Evolutionary conservation across 371 early-diverging fungal species (phyloP), one percentile per base, ranked within the genome.

Genomic region (Lichtheimia corymbifera): DNA sequence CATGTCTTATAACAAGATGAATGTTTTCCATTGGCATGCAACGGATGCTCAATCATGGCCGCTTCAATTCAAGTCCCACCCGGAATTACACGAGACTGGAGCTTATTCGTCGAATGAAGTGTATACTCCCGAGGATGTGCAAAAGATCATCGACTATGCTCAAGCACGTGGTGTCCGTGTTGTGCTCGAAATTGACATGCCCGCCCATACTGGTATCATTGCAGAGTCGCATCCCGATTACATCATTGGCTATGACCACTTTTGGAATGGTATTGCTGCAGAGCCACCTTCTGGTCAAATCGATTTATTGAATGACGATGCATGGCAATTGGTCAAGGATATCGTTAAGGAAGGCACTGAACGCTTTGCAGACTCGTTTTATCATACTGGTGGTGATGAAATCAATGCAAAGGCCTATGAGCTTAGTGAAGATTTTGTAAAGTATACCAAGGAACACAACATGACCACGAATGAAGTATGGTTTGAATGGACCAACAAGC

Each of bases 11-110:
- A 87, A 85, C 81, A 93, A 93, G 78, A 72, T 93, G 71, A 93
- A 93, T 61, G 80, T 77, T 5, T 79, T 93, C 70, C 94, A 93
- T 69, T 92, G 92, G 91, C 94, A 93, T 62, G 83, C 90, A 12
- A 85, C 87, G 0, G 94, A 93, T 56, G 71, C 91, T 35, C 92
- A 92, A 55, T 82, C 90, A 5, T 93, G 90, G 88, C 91, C 92
- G 1, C 55, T 91, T 2, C 77, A 83, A 50, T 82, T 87, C 66
- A 78, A 78, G 65, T 76, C 82, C 5, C 73, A 82, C 57, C 93
- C 92, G 3, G 83, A 84, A 45, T 73, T 93, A 55, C 64, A 78
- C 17, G 58, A 71, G 6, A 87, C 86, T 56, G 93, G 88, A 40
- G 90, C 93, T 4, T 91, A 90, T 68, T 66, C 84, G 2, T 35